These are phyloP conservation scores for Hymenoscyphus salicellus DNA, from an alignment of 2,329 filamentous ascomycete genomes.

Conservation along the genomic window DNA sequence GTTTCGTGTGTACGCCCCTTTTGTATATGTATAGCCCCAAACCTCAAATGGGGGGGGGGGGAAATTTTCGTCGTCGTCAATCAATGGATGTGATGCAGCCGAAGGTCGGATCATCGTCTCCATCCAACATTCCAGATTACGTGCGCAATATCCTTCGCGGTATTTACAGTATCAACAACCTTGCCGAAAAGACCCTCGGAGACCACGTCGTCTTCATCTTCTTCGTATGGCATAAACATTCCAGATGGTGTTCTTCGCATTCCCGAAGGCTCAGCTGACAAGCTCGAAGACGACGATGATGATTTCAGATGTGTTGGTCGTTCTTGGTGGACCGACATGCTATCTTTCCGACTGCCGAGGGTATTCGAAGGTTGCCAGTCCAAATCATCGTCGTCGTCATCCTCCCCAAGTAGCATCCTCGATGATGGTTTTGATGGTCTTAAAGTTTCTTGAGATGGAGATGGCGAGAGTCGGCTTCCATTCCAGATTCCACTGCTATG, in stretches of 20 bases:
- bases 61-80: background rate
- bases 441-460: slow-evolving; percentile 77
- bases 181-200: slow-evolving; percentile 51
- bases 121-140: slow-evolving; percentile 63
- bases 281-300: slow-evolving; percentile 39
- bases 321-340: slow-evolving; percentile 30
- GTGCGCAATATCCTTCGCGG: slow-evolving; percentile 66
- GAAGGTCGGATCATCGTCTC: slow-evolving; percentile 28
- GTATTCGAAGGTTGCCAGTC: slow-evolving; percentile 44
- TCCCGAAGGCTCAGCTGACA: slow-evolving; percentile 52
- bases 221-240: slow-evolving; percentile 88
- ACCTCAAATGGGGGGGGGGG: background rate
- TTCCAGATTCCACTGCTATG: slow-evolving; percentile 51
- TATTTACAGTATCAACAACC: slow-evolving; percentile 52
- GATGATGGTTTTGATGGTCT: slow-evolving; percentile 60
- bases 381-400: slow-evolving; percentile 52
- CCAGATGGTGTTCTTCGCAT: slow-evolving; percentile 79
- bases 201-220: slow-evolving; percentile 62
- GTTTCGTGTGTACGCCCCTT: background rate
- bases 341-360: slow-evolving; percentile 32
- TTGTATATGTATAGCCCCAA: background rate
- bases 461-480: slow-evolving; percentile 50
- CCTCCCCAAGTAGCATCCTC: slow-evolving; percentile 57
- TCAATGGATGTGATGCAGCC: background rate
- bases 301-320: slow-evolving; percentile 29